Base-by-base conservation (phyloP, 306 rosid species). In the Acacia acuminata region DNA sequence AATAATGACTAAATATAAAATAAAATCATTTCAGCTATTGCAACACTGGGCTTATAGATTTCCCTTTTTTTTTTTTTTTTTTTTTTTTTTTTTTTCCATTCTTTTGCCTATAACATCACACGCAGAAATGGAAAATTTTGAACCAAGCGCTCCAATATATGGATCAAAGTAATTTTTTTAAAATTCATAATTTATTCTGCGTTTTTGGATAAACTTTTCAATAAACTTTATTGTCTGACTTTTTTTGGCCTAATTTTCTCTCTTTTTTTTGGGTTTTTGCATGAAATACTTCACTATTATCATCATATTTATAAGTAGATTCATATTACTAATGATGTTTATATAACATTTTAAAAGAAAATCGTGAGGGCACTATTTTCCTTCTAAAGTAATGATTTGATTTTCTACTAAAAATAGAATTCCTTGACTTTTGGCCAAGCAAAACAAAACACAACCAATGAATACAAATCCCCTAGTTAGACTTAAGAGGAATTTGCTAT, bases 401-500 rank as follows among this genome's bases (percentile, higher is more conserved):
- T 48, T 48, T 44, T 44, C 48, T 48, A 48, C 1, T 17, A 11
- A 47, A 47, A 47, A 47, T 11, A 3, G 5, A 10, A 48, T 50
- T 50, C 56, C 1, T 50, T 13, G n/a, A 50, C 3, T 50, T 50
- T 50, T 50, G 19, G n/a, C 56, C n/a, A 50, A 14, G 15, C 16
- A 50, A 50, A 50, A 13, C 56, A 4, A 50, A 27, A 27, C 20
- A 27, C 4, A 63, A 63, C 20, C 20, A 63, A 63, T 63, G 45
- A 45, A n/a, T 51, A 75, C 40, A 81, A 66, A 58, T 70, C 73
- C 53, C 71, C 75, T 60, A 14, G n/a, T 51, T 17, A 48, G 20
- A 51, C 69, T 9, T 78, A n/a, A n/a, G 47, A 11, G 63, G 77
- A 38, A 25, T 6, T 20, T 40, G 13, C 27, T 2, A n/a, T 56